Evolutionary conservation across 176 grass and related monocot genomes (phyloP), one percentile per base, ranked within the genome.

Genomic region (Coix lacrymajobi): DNA sequence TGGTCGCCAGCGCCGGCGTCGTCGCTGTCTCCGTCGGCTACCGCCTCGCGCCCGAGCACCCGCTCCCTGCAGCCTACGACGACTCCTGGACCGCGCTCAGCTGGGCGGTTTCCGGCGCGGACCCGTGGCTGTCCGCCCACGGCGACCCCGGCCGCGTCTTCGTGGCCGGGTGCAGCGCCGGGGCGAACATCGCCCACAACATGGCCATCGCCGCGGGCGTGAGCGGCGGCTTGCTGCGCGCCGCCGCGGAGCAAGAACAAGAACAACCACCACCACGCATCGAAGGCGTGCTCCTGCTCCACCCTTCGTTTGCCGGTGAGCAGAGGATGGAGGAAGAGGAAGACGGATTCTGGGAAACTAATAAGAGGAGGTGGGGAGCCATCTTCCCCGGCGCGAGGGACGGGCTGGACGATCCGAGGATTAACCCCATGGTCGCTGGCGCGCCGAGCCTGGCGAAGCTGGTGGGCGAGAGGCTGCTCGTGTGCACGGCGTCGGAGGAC

Each of bases 1-100:
- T 93, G 17, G 89, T 56, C 2, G 66, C 84, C 1, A 41, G 52
- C 15, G 81, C 89, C 22, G 12, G 74, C 11, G 73, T 70, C 29
- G 3, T 97, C 61, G 69, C 38, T 1, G 84, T 97, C 29, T 92
- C 93, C 4, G 93, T 92, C 11, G 61, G 87, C 54, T 95, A 91
- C 83, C 88, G 94, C 58, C 84, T 90, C 4, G 90, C 91, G 16
- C 94, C 94, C 0, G 91, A 97, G 84, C 69, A 97, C 78, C 79
- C 64, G 36, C 81, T 97, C 65, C 92, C 87, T 31, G 77, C 69
- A 4, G 87, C 82, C 57, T 92, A 94, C 81, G 82, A 90, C 12
- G 94, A 97, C 60, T 71, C 87, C 3, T 88, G 89, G 91, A 62
- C 72, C 33, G 87, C 84, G 51, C 87, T 94, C 66, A 49, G 24